Conservation (phyloP, 768 basidiomycete species). For the Termitomyces sp. region DNA sequence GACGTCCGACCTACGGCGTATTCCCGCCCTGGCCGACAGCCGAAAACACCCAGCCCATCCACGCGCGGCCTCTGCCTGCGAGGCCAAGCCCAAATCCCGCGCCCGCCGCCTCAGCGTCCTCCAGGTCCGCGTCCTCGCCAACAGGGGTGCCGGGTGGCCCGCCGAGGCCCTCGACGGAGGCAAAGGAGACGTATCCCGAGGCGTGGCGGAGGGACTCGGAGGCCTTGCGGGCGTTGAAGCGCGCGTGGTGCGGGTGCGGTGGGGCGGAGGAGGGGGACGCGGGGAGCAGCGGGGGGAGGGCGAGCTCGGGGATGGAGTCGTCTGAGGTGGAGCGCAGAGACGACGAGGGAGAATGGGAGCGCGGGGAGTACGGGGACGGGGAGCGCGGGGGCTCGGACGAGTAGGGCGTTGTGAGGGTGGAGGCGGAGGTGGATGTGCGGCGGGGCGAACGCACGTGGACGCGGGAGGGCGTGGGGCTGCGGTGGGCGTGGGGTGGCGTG, state of each 20-base stretch:
- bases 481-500: slow-evolving; percentile 17
- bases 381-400: background rate
- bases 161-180: slow-evolving; percentile 62
- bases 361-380: background rate
- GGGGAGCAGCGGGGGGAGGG: background rate
- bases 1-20: background rate
- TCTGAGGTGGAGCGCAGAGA: background rate
- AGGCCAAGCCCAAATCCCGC: background rate
- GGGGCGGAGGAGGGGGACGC: background rate
- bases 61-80: background rate
- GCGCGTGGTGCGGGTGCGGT: slow-evolving; percentile 6
- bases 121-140: slow-evolving; percentile 7
- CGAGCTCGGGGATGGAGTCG: slow-evolving; percentile 2
- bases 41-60: background rate
- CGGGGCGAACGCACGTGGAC: background rate
- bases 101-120: background rate
- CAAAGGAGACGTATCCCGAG: slow-evolving; percentile 65
- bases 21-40: background rate
- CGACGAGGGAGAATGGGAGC: background rate
- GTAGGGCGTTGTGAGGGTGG: too few species aligned
- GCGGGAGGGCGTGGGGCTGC: background rate
- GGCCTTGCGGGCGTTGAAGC: slow-evolving; percentile 60
- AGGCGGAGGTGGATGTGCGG: too few species aligned
- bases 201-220: slow-evolving; percentile 50
- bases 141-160: slow-evolving; percentile 39